Base-by-base conservation (phyloP, 805 yeast genomes). In the Candida insectalens region DNA sequence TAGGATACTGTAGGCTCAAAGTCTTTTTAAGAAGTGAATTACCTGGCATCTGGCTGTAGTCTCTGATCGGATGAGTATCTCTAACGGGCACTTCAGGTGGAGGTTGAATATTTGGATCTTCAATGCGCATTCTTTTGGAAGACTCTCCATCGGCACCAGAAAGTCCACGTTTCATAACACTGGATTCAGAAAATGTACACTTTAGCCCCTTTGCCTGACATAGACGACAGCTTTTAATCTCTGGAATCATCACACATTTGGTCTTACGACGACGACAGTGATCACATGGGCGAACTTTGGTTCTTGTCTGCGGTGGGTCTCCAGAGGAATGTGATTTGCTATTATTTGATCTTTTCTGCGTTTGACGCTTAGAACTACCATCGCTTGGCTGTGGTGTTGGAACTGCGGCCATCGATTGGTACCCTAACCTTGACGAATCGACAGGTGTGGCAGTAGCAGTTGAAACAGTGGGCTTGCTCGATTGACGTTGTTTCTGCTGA, bases 181-280 rank as follows among this genome's bases (percentile, higher is more conserved):
- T 40, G 5, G 77, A 71, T 29, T 73, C 79, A n/a, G 73, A 64
- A 52, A 74, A 83, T 0, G 94, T 79, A 53, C 96, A 88, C 36
- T 74, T 71, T 9, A 80, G 54, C 6, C 78, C 77, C 50, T 76
- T 82, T 22, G 77, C 62, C 48, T 80, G 92, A 60, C 94, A 87
- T 49, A 77, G 79, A 27, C 73, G 74, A 58, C 94, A 87, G 44
- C 69, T 72, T 34, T 67, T 61, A 31, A 77, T 57, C 38, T 73
- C 75, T 2, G 83, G 79, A 2, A 71, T 63, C 44, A 77, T 63
- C 18, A 83, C 78, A 62, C 96, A 88, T 43, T 82, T 74, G 16
- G 81, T 79, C 50, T 83, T 83, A 31, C 88, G 65, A 37, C 87
- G 62, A 27, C 94, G 65, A 55, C 96, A 88, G 44, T 78, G 84